phyloP scores from a whole-genome alignment of 2,329 filamentous ascomycete species.

The Fusarium mangiferae region DNA sequence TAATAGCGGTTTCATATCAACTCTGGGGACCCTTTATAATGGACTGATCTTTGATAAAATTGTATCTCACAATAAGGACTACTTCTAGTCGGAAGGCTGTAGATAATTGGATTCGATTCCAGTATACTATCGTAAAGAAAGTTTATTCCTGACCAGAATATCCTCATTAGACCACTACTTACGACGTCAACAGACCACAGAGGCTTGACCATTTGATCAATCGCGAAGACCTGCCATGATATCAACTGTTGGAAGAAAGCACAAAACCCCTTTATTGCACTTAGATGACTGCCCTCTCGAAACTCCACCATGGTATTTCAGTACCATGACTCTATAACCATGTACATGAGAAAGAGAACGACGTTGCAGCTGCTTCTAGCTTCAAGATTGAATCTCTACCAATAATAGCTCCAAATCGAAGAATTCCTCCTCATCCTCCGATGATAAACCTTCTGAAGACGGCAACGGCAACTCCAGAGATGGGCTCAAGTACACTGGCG shows the following conservation, averaged over 20 bases:
- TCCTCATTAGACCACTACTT: background rate
- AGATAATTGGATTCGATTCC: accelerated
- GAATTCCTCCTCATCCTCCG: background rate
- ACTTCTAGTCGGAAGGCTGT: accelerated
- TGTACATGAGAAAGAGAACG: background rate
- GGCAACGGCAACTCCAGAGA: background rate
- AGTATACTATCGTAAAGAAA: background rate
- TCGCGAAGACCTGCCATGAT: no score
- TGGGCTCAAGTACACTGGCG: accelerated
- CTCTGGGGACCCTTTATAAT: accelerated
- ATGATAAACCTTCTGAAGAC: background rate
- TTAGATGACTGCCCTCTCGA: accelerated
- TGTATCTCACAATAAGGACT: background rate
- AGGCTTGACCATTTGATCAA: background rate
- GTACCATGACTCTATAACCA: background rate
- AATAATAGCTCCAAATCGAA: background rate
- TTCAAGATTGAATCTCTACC: background rate
- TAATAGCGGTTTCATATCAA: accelerated
- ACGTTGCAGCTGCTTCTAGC: accelerated
- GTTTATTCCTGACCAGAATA: background rate
- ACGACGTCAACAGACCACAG: background rate
- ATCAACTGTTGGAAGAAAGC: accelerated
- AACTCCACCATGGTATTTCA: background rate
- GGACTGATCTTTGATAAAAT: background rate
- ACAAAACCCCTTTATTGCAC: background rate